Conservation (phyloP, 495 filamentous ascomycete species). For the Penicillium maclennaniae region DNA sequence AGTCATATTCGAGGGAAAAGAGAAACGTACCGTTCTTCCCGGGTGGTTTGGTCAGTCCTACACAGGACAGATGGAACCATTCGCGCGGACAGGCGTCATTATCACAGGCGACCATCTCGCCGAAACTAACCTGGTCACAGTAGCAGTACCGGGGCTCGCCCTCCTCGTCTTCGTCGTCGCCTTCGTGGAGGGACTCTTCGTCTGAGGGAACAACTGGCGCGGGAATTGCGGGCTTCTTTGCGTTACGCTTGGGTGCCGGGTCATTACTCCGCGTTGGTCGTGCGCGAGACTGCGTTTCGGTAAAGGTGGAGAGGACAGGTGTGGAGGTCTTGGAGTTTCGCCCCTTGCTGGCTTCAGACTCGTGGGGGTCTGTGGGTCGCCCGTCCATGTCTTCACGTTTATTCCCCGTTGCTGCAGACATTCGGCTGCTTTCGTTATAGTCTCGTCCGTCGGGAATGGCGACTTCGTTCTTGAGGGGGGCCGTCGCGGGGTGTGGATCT, state of each 20-base stretch:
- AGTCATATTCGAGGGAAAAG: slow-evolving; percentile 5
- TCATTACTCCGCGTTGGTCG: slow-evolving; percentile 43
- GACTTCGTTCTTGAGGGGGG: slow-evolving; percentile 27
- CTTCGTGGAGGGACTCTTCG: slow-evolving; percentile 52
- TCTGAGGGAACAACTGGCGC: slow-evolving; percentile 38
- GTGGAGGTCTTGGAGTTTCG: slow-evolving; percentile 59
- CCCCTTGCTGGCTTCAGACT: slow-evolving; percentile 31
- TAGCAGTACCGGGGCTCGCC: slow-evolving; percentile 89
- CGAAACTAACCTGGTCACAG: slow-evolving; percentile 89
- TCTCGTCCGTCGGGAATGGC: slow-evolving; percentile 26
- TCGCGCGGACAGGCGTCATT: slow-evolving; percentile 79
- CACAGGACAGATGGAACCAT: slow-evolving; percentile 96
- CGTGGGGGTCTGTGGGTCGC: slow-evolving; percentile 28
- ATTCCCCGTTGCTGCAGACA: slow-evolving; percentile 20
- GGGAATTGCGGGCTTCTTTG: slow-evolving; percentile 55
- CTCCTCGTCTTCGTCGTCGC: slow-evolving; percentile 67
- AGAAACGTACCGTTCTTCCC: slow-evolving; percentile 71
- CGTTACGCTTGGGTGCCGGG: slow-evolving; percentile 53
- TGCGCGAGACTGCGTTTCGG: slow-evolving; percentile 32
- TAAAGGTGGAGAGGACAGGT: slow-evolving; percentile 40
- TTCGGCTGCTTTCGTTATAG: slow-evolving; percentile 30
- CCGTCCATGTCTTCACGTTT: slow-evolving; percentile 34
- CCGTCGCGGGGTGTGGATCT: slow-evolving; percentile 32
- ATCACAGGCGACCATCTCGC: slow-evolving; percentile 98
- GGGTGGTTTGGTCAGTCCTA: slow-evolving; percentile 81